Conservation (phyloP, 1,284 basidiomycete species). For the Cutaneotrichosporon curvatum region DNA sequence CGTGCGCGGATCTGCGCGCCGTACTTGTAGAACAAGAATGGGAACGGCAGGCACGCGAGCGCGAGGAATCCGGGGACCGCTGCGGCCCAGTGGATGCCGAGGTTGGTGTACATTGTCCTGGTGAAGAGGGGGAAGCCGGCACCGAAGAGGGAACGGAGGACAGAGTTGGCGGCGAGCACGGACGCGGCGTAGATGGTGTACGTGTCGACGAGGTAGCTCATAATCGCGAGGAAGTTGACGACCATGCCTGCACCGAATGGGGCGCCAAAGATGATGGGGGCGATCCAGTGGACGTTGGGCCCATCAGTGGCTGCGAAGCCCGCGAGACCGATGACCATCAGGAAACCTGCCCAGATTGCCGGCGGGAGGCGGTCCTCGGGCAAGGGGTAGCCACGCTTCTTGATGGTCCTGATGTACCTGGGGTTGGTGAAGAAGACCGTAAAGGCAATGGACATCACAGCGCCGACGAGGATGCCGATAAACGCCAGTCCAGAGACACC, state of each 20-base stretch:
- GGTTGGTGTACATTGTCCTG: conserved; percentile 44
- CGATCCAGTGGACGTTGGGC: conserved; percentile 49
- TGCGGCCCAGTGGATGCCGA: conserved; percentile 62
- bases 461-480: conserved; percentile 60
- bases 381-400: conserved; percentile 48
- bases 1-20: conserved; percentile 56
- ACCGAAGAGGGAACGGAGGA: conserved; percentile 60
- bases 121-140: conserved; percentile 59
- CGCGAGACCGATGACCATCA: conserved; percentile 43
- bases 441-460: conserved; percentile 53
- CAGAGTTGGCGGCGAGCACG: conserved; percentile 62
- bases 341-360: conserved; percentile 47
- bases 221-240: conserved; percentile 56
- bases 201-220: conserved; percentile 59
- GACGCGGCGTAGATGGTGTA: conserved; percentile 53
- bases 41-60: conserved; percentile 54
- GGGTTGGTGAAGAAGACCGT: conserved; percentile 51
- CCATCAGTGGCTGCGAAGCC: conserved; percentile 44
- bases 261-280: conserved; percentile 54
- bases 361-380: conserved; percentile 57
- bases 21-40: conserved; percentile 51
- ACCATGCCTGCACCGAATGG: conserved; percentile 60
- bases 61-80: conserved; percentile 59
- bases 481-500: conserved; percentile 61
- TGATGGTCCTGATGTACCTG: conserved; percentile 55